Base-by-base conservation (phyloP, 257 asterid species). In the Perilla frutescens region DNA sequence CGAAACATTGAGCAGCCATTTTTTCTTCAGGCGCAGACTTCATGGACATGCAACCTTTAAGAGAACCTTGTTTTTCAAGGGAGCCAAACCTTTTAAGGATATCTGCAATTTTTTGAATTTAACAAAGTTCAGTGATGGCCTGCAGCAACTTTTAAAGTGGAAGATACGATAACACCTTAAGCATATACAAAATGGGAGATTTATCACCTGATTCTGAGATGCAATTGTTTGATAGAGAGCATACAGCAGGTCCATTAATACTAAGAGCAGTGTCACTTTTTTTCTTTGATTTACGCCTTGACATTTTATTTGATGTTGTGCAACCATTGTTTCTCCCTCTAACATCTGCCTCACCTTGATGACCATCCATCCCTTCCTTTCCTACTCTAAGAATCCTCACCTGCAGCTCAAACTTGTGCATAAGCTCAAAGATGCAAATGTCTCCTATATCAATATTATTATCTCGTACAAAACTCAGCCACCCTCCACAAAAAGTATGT, bases 401-500 rank as follows among this genome's bases (percentile, higher is more conserved):
- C 9, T 81, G 93, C 66, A 93, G 67, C 81, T 89, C 98, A 83
- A 77, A 87, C 79, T 82, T 82, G 65, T 63, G 79, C 77, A 93
- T 54, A 49, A 93, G 98, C 84, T 93, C 98, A 80, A 93, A 93
- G 79, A 93, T 86, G 81, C 98, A 93, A 58, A 84, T 84, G 82
- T 93, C 98, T 66, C 97, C 97, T 45, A 87, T 47, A 78, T 72
- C 86, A 43, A 93, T 78, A 70, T 72, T 84, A 72, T 91, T 93
- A 72, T 86, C 98, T 6, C 96, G 97, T 81, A 87, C 98, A 85
- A 93, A 93, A 74, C 87, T 77, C 84, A 91, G 82, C 98, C 98
- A 93, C 58, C 98, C 98, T 80, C 98, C 97, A 58, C 98, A 93
- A 79, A 93, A 87, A 72, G 98, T 93, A 76, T 93, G 98, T 12